Evolutionary conservation across 2,329 filamentous ascomycete genomes (phyloP), one percentile per base, ranked within the genome.

Genomic region (Hirsutella rhossiliensis): DNA sequence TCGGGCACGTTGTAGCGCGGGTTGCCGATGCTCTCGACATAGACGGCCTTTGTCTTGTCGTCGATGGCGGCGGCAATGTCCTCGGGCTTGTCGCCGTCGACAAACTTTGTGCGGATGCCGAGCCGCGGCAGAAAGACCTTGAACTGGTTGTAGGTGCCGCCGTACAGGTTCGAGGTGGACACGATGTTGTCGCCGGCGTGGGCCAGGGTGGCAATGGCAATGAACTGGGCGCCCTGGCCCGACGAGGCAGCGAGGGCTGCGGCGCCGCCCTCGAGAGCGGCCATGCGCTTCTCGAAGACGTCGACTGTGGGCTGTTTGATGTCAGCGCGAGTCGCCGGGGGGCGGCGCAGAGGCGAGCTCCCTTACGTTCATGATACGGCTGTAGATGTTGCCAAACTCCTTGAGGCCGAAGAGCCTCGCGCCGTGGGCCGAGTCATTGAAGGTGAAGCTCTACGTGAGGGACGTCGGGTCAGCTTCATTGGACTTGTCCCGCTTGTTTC

Each of bases 351-450:
- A 4, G 2, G 31, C 9, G 32, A 13, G 18, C 11, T 15, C 13
- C 65, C 77, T 59, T 58, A 87, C 85, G 66, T 97, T 96, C 84
- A 86, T 87, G 56, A 98, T 88, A 51, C 92, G 87, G 63, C 83
- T 92, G 75, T 98, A 98, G 64, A 97, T 94, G 69, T 97, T 97
- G 66, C 89, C 92, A 57, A 87, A 84, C 68, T 97, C 88, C 71
- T 97, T 94, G 64, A 98, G 85, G 60, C 87, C 86, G 61, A 98
- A 98, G 37, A 98, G 82, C 62, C 88, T 82, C 45, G 92, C 92
- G 49, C 87, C 92, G 59, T 97, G 92, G 41, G 88, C 90, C 42
- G 87, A 95, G 70, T 97, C 87, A 77, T 97, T 84, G 77, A 98
- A 98, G 43, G 79, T 80, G 66, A 73, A 98, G 57, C 87, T 95